Conservation (phyloP, 2,329 filamentous ascomycete species). For the Aspergillus sp. region DNA sequence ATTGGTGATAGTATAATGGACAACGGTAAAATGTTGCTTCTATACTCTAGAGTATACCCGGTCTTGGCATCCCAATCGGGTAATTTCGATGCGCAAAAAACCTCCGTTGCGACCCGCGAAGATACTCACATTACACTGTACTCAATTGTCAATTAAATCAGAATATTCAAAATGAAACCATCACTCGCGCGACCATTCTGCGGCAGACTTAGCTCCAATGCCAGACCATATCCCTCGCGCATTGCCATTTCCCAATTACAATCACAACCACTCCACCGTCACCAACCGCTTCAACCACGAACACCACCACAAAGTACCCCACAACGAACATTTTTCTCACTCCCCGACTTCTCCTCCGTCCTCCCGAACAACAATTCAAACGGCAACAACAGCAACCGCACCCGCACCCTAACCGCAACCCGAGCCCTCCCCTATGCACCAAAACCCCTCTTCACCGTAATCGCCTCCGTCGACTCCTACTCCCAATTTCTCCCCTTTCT, state of each 20-base stretch:
- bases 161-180: conserved; percentile 3
- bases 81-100: too few species aligned
- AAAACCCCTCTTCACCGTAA: conserved; percentile 67
- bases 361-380: conserved; percentile 14
- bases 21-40: not conserved
- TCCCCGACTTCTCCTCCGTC: conserved; percentile 25
- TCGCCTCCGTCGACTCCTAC: conserved; percentile 85
- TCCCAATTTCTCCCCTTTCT: conserved; percentile 87
- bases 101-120: too few species aligned
- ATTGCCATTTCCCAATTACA: not conserved
- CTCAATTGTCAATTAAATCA: too few species aligned
- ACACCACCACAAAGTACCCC: not conserved
- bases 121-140: too few species aligned
- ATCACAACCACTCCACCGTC: not conserved
- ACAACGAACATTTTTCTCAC: conserved; percentile 8
- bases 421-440: conserved; percentile 71
- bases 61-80: too few species aligned
- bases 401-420: conserved; percentile 63
- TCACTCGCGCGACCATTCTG: not conserved
- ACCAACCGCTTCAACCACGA: conserved; percentile 7
- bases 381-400: conserved; percentile 27
- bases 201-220: not conserved
- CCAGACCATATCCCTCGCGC: not conserved
- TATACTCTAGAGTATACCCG: not conserved
- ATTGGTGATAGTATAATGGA: not conserved